Evolutionary conservation across 2,329 filamentous ascomycete species (phyloP), one percentile per base, ranked within the genome.

Genomic region (Alternaria ethzedia): DNA sequence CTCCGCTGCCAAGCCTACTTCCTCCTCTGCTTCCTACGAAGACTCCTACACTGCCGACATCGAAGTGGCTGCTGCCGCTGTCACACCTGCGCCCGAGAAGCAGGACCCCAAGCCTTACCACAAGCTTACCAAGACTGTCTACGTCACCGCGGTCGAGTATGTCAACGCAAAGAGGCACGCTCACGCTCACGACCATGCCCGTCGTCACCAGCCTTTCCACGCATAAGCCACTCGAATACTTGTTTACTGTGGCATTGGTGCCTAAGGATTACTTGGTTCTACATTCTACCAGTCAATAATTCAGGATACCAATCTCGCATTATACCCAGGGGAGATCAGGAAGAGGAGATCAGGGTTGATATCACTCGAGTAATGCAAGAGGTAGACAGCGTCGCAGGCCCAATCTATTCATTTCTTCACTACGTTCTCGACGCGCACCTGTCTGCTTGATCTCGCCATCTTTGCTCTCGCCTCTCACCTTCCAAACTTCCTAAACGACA

Each of bases 301-400:
- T 71, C 65, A 70, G 73, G 65, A 74, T 71, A 69, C 70, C 70
- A 67, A 70, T 70, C 71, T 76, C 63, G 75, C 71, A 63, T 68
- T 71, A 75, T 72, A 71, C 68, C 70, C 71, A 65, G 54, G 59
- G 65, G 65, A 69, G 61, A 62, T 30, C 63, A 52, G 62, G 67
- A 63, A 65, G 70, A 71, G 63, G 69, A 65, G 62, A 56, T 61
- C 57, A 65, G 63, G 67, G 68, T 64, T 54, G 58, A 70, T 72
- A 62, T 61, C 62, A 71, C 69, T 66, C 68, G 60, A 72, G 70
- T 79, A 78, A 78, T 78, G 75, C 68, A 69, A 52, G 70, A 69
- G 70, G 74, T 77, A 78, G 75, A 73, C 72, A 75, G 75, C 74
- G 75, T 78, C 75, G 75, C 76, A 77, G 73, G 73, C 70, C 26